These are phyloP conservation scores for Dryas octopetala DNA, from an alignment of 306 rosid species.

Conservation along the genomic window DNA sequence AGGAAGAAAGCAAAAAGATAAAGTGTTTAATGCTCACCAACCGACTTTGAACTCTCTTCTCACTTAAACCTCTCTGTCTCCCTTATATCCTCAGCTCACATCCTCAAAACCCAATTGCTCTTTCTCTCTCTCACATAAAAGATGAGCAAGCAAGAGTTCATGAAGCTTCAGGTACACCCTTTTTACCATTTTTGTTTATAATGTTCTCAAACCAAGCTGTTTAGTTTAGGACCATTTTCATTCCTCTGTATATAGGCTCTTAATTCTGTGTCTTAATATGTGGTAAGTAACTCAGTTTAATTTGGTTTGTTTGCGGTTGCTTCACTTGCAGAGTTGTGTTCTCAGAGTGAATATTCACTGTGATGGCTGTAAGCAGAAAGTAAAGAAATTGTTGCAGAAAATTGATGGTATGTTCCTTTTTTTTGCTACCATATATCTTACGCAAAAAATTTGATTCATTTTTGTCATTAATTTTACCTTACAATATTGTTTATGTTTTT, in stretches of 20 bases:
- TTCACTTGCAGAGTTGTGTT: conserved; percentile 56
- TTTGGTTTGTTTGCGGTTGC: conserved; percentile 12
- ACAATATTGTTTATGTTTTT: no score
- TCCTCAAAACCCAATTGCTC: background rate
- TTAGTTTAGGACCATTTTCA: background rate
- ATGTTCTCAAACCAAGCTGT: background rate
- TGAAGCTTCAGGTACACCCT: conserved; percentile 68
- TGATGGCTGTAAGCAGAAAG: conserved; percentile 82
- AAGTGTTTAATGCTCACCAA: conserved; percentile 37
- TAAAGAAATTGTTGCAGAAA: conserved; percentile 77
- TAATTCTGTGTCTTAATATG: no score
- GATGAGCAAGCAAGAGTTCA: conserved; percentile 80
- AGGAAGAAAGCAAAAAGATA: conserved; percentile 22
- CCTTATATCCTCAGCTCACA: conserved; percentile 20
- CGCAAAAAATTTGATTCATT: background rate
- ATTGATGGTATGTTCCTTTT: conserved; percentile 59
- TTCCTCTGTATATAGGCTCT: background rate
- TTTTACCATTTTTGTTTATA: conserved; percentile 12
- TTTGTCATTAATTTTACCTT: background rate
- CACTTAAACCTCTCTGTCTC: background rate
- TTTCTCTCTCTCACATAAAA: conserved; percentile 13
- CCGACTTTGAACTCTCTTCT: conserved; percentile 34
- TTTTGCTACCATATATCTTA: background rate
- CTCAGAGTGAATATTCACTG: conserved; percentile 83
- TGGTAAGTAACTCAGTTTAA: background rate